Evolutionary conservation across 2,329 filamentous ascomycete species (phyloP).

Genomic region (Cladosporium sp.): DNA sequence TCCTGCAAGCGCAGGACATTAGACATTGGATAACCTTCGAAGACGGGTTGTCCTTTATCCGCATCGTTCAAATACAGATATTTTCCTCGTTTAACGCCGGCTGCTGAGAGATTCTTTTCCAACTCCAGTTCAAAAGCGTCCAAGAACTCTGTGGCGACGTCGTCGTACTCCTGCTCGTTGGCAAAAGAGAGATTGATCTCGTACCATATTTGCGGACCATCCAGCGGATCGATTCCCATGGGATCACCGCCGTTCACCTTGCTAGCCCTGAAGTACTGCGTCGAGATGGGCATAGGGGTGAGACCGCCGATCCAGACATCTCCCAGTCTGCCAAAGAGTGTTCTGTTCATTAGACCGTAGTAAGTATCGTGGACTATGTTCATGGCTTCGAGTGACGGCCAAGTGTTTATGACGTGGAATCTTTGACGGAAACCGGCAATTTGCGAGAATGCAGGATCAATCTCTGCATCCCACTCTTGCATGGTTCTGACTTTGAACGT

Average conservation of each 20-base stretch:
- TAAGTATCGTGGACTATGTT: not conserved
- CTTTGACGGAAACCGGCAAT: not conserved
- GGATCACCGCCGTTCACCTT: not conserved
- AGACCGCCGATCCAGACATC: slow-evolving; percentile 3
- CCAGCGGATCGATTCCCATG: not conserved
- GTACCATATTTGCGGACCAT: not conserved
- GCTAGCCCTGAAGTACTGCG: not conserved
- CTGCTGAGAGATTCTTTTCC: no score
- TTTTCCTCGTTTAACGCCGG: no score
- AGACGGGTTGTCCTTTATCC: slow-evolving; percentile 17
- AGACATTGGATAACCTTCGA: slow-evolving; percentile 18
- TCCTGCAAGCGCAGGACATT: slow-evolving; percentile 14
- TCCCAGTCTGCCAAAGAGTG: not conserved
- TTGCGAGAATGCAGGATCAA: not conserved
- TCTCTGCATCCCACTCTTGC: slow-evolving; percentile 2
- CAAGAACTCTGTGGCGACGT: not conserved
- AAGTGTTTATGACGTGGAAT: not conserved
- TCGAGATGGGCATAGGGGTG: not conserved
- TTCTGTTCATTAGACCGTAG: not conserved
- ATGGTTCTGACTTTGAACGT: not conserved
- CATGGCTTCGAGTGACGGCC: not conserved
- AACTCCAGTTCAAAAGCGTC: no score
- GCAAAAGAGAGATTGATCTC: slow-evolving; percentile 1
- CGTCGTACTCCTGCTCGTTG: slow-evolving; percentile 6
- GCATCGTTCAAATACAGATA: slow-evolving; percentile 22